Percentiles rank a stretch among this genome's conserved stretches.
Evolutionary conservation across 2,329 filamentous ascomycete genomes (phyloP).

Genomic region (Cercospora sojina): DNA sequence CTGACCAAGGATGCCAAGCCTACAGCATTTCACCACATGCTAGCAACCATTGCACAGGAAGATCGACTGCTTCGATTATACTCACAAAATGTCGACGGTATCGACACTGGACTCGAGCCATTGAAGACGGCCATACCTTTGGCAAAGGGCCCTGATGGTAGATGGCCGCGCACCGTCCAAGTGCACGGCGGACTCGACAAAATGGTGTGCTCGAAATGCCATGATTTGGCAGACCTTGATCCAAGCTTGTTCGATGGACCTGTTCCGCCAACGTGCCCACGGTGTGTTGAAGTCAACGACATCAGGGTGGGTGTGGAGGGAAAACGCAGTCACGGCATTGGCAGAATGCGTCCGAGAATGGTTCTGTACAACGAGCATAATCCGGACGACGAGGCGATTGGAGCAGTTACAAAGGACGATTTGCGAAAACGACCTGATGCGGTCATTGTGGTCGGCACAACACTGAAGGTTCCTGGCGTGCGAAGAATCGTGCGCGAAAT

Average conservation of each 20-base stretch:
- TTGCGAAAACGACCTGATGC: constrained; percentile 83
- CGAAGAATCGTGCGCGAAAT: constrained; percentile 86
- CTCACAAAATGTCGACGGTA: constrained; percentile 94
- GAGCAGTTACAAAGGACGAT: constrained; percentile 83
- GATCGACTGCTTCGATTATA: constrained; percentile 86
- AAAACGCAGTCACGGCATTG: constrained; percentile 90
- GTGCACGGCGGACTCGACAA: constrained; percentile 90
- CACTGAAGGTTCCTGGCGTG: constrained; percentile 90
- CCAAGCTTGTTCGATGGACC: constrained; percentile 78
- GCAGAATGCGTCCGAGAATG: constrained; percentile 84
- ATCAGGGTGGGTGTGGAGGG: constrained; percentile 73
- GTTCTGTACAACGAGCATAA: constrained; percentile 98
- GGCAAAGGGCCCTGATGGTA: constrained; percentile 66
- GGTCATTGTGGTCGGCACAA: constrained; percentile 91
- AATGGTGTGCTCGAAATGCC: constrained; percentile 96
- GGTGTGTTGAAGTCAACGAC: constrained; percentile 72
- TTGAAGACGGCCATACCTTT: constrained; percentile 79
- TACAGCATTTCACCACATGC: constrained; percentile 87
- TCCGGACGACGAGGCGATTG: constrained; percentile 93
- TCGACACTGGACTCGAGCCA: constrained; percentile 80
- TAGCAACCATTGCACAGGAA: constrained; percentile 85
- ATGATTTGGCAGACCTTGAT: constrained; percentile 72
- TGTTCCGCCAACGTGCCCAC: constrained; percentile 73
- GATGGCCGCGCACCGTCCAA: constrained; percentile 92
- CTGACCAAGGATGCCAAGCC: constrained; percentile 75